Conservation (phyloP, 2,329 filamentous ascomycete species). For the Fusarium floridanum region DNA sequence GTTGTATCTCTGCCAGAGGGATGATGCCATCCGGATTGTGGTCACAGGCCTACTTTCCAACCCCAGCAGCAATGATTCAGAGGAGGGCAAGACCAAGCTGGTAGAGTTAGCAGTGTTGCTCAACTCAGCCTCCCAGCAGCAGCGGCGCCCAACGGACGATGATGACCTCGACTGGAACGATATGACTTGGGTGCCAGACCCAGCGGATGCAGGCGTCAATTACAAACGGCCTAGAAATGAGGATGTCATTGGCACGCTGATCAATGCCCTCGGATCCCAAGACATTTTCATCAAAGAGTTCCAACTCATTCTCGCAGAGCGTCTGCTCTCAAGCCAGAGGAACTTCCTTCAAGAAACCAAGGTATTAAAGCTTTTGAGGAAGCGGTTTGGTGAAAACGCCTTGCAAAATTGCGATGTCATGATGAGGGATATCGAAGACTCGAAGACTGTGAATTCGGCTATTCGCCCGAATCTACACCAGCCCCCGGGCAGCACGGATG, state of each 20-base stretch:
- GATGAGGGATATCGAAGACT: slow-evolving; percentile 93
- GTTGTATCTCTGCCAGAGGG: slow-evolving; percentile 80
- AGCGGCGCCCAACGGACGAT: slow-evolving; percentile 66
- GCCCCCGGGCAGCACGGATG: slow-evolving; percentile 28
- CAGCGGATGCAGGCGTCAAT: slow-evolving; percentile 91
- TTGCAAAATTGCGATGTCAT: slow-evolving; percentile 97
- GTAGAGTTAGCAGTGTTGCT: slow-evolving; percentile 77
- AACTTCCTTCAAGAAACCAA: slow-evolving; percentile 84
- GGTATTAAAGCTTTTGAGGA: slow-evolving; percentile 88
- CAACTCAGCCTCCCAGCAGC: slow-evolving; percentile 69
- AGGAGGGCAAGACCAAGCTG: slow-evolving; percentile 64
- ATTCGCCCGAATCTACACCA: slow-evolving; percentile 64
- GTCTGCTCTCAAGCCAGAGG: slow-evolving; percentile 75
- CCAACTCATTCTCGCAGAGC: slow-evolving; percentile 87
- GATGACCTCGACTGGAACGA: slow-evolving; percentile 90
- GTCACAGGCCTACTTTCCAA: slow-evolving; percentile 79
- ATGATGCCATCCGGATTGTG: slow-evolving; percentile 83
- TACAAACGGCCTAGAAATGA: slow-evolving; percentile 90
- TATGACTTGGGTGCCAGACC: slow-evolving; percentile 93
- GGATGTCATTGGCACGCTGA: slow-evolving; percentile 91
- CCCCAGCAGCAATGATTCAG: slow-evolving; percentile 64
- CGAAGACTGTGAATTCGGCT: slow-evolving; percentile 76
- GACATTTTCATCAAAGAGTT: slow-evolving; percentile 96
- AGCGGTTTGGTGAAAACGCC: slow-evolving; percentile 86
- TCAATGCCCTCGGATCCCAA: slow-evolving; percentile 88